Evolutionary conservation across 2,329 filamentous ascomycete species (phyloP), one percentile per base, ranked within the genome.

Genomic region (Macrophomina pseudophaseolina): DNA sequence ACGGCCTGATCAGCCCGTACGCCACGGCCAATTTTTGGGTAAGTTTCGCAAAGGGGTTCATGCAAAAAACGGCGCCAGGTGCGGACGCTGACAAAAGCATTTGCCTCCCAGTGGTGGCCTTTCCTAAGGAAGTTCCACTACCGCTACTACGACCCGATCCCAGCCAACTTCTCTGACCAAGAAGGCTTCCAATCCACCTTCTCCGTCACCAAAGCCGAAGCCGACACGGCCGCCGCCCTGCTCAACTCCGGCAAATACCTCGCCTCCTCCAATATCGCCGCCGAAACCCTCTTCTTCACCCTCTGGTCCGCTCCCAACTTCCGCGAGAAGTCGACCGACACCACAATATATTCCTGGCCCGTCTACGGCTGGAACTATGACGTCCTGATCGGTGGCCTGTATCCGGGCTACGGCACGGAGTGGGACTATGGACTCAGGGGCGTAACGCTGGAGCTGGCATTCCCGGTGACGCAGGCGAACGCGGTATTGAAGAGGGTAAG

Each of bases 301-400:
- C 72, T 80, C 5, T 85, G 83, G 83, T 78, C 79, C n/a, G 75
- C 77, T 60, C 83, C 83, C 65, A 85, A 85, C 74, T 85, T 85
- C 74, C 82, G 76, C 67, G 83, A 85, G 66, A 85, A 85, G 76
- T 78, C 74, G 14, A 84, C 81, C 35, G 76, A 83, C 72, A 65
- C 76, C 63, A 68, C 75, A n/a, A 80, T 85, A 65, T 71, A 70
- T 0, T 68, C 76, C 3, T 85, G 82, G 82, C 83, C 83, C 16
- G 83, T 85, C 32, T 84, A 84, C 69, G 83, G 83, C 11, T 85
- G 80, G 78, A 84, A 85, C 74, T 84, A 85, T 70, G 83, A 85
- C 70, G 82, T 85, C 9, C 76, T 85, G 14, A 85, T 85, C 67
- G 83, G 83, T 16, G 83, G 83, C 0, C 72, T 85, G 18, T 85